Percentiles rank a stretch among this genome's conserved stretches.
phyloP scores from a whole-genome alignment of 331 rosid species.

The Prunus yedoensis region DNA sequence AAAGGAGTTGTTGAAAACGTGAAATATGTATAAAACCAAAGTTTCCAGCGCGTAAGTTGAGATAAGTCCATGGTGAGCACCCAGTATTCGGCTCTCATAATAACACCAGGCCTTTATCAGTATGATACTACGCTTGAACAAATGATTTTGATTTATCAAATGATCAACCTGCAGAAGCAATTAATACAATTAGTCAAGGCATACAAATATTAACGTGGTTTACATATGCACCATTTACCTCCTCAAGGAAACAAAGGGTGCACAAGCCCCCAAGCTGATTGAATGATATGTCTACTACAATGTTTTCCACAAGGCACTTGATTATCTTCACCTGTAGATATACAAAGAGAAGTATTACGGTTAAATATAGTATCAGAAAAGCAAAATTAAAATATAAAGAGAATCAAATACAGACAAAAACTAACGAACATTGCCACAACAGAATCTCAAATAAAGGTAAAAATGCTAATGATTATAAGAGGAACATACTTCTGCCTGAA shows the following conservation, averaged over 20 bases:
- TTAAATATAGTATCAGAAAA: constrained; percentile 5
- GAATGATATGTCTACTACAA: constrained; percentile 97
- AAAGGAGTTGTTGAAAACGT: constrained; percentile 87
- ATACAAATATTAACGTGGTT: neutral
- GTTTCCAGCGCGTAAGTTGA: constrained; percentile 98
- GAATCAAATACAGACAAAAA: neutral
- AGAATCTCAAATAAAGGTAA: neutral
- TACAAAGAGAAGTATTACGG: constrained; percentile 7
- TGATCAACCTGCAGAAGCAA: constrained; percentile 72
- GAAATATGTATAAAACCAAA: constrained; percentile 96
- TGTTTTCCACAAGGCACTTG: constrained; percentile 97
- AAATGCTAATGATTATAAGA: neutral
- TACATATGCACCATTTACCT: constrained; percentile 54
- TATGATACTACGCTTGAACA: constrained; percentile 98
- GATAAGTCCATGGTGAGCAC: constrained; percentile 99
- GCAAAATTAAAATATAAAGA: neutral
- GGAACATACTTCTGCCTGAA: constrained; percentile 91
- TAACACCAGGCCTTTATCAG: constrained; percentile 99
- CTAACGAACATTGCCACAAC: neutral
- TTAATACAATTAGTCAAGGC: constrained; percentile 26
- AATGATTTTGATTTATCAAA: constrained; percentile 77
- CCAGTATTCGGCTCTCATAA: constrained; percentile 95
- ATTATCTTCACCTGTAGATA: constrained; percentile 79
- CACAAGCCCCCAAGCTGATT: constrained; percentile 98
- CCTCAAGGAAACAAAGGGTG: constrained; percentile 97